Evolutionary conservation across 129 eudicot species (phyloP), one percentile per base, ranked within the genome.

Genomic region (Tagetes patula): DNA sequence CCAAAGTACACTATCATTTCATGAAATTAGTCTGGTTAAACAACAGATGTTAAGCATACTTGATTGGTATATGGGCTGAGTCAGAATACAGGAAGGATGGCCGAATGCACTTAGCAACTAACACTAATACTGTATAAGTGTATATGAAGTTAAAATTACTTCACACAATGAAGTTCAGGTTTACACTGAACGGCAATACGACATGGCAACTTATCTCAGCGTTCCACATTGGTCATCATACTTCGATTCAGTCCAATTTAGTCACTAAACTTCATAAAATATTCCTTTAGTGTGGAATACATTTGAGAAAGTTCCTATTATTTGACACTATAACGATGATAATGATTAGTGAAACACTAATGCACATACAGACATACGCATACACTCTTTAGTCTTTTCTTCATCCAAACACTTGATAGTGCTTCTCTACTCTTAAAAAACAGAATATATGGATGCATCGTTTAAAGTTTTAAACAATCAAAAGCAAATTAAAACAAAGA

Each of bases 91-190:
- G 12, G 33, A 8, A 55, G 62, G 9, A 58, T 8, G 65, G 65
- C 8, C 6, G 30, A 61, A 61, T 36, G 30, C 42, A 61, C 12
- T 60, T 34, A 61, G 67, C 67, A 37, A 37, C 30, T 37, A 10
- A 61, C 37, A 61, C 45, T 31, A 20, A 20, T 20, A 20, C 27
- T 20, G 27, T 20, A 20, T 20, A 20, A 20, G 27, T 20, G 9
- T 6, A 36, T 61, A 61, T 61, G 27, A 36, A 67, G 30, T 11
- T 48, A 34, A 10, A 7, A 20, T 47, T 34, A 50, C 31, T 69
- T 69, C 63, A 62, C 34, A 36, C 62, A 50, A 8, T 14, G 74
- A 69, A 50, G 34, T 8, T 12, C 74, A 69, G 55, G 3, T 36
- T n/a, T 50, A 36, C 63, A 36, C 63, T 13, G 64, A 61, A 5